These are phyloP conservation scores for Lotus japonicus DNA, from an alignment of 306 rosid species.

Conservation along the genomic window DNA sequence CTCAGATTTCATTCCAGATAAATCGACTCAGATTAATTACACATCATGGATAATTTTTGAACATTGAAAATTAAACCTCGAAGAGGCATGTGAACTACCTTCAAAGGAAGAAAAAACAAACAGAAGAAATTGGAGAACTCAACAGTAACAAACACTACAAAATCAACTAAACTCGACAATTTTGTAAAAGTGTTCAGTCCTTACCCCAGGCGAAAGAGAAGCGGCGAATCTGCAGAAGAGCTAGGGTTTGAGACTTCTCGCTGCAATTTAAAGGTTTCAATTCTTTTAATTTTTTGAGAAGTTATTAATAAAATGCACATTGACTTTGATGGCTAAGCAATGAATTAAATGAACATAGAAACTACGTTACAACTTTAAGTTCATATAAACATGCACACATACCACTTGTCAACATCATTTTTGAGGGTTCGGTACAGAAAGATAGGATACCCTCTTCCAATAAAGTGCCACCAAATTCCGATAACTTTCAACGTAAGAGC, in stretches of 20 bases:
- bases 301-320: neutral
- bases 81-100: neutral
- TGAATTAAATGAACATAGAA: neutral
- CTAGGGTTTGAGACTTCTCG: conserved; percentile 1
- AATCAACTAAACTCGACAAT: neutral
- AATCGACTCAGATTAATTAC: conserved; percentile 1
- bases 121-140: neutral
- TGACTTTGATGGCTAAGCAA: neutral
- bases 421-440: neutral
- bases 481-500: neutral
- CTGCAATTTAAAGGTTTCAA: neutral
- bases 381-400: neutral
- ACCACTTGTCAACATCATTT: neutral
- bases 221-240: neutral
- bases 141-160: neutral
- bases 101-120: neutral
- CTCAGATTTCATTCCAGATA: neutral
- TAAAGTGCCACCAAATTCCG: neutral
- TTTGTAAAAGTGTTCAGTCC: neutral
- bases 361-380: neutral
- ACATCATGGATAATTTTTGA: neutral
- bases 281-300: neutral
- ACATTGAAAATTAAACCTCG: neutral
- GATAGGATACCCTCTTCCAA: neutral
- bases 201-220: neutral